Percentiles rank a stretch among this genome's conserved stretches.
These are phyloP conservation scores for Vicia faba DNA, from an alignment of 306 rosid species.

Conservation along the genomic window DNA sequence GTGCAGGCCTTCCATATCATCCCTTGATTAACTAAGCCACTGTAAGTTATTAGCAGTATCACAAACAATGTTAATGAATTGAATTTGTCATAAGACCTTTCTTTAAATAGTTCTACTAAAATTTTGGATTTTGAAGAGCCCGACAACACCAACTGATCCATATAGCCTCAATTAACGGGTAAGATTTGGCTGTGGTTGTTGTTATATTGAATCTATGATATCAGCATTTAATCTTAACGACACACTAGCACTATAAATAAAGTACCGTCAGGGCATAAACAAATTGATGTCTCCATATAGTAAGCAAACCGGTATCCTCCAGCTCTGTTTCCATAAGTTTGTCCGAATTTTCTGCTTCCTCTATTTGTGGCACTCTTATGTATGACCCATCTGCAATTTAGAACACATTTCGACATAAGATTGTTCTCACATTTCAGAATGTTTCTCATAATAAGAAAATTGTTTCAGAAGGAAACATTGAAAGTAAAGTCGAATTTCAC, in stretches of 20 bases:
- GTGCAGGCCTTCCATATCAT: neutral
- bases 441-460: conserved; percentile 28
- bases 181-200: conserved; percentile 14
- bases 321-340: conserved; percentile 36
- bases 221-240: conserved; percentile 20
- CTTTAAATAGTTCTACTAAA: neutral
- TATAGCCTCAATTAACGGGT: conserved; percentile 3
- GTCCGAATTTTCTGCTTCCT: conserved; percentile 50
- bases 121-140: conserved; percentile 26
- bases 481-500: conserved; percentile 14
- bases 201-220: conserved; percentile 23
- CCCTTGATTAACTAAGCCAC: neutral
- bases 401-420: neutral
- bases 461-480: conserved; percentile 28
- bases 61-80: neutral
- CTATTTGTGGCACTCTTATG: conserved; percentile 49
- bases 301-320: conserved; percentile 48
- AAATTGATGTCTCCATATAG: conserved; percentile 80
- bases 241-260: conserved; percentile 28
- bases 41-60: neutral
- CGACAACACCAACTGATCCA: conserved; percentile 15
- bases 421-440: conserved; percentile 28
- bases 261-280: conserved; percentile 69
- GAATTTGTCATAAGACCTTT: neutral
- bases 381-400: conserved; percentile 54